phyloP scores from a whole-genome alignment of 768 basidiomycete species.

The Pleurotus eryngii region DNA sequence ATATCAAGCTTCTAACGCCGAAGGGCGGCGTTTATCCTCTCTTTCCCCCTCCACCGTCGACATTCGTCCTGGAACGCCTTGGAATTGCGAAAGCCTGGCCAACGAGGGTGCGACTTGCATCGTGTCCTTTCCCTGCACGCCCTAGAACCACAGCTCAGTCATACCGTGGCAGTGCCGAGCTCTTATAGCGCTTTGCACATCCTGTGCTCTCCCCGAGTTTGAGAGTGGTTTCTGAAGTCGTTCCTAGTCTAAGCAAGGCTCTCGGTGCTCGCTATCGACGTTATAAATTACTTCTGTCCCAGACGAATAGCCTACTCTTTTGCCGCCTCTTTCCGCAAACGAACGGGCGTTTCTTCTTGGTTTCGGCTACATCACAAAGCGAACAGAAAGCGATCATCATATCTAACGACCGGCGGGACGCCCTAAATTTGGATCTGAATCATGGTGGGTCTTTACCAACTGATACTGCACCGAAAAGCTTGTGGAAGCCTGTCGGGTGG shows the following conservation, averaged over 20 bases:
- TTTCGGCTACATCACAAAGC: no score
- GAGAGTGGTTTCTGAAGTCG: background rate
- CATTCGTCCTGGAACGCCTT: constrained; percentile 2
- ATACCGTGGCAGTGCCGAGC: background rate
- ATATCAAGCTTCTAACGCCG: constrained; percentile 2
- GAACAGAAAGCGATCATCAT: background rate
- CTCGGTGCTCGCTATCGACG: no score
- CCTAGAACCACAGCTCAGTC: background rate
- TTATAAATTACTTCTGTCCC: background rate
- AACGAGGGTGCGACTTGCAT: background rate
- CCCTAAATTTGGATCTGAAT: background rate
- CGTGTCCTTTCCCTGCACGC: background rate
- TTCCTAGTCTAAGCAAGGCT: background rate
- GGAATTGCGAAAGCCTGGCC: background rate
- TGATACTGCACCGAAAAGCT: background rate
- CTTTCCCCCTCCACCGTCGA: background rate
- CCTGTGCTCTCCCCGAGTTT: constrained; percentile 6
- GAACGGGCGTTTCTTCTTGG: no score
- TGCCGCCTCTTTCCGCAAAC: no score
- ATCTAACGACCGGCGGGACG: background rate
- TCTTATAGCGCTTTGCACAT: background rate
- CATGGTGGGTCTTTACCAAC: background rate
- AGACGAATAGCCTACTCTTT: background rate
- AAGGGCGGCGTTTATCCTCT: background rate
- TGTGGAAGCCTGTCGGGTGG: background rate